Evolutionary conservation across 2,329 filamentous ascomycete species (phyloP).

Genomic region (Aspergillus oerlinghausenensis): DNA sequence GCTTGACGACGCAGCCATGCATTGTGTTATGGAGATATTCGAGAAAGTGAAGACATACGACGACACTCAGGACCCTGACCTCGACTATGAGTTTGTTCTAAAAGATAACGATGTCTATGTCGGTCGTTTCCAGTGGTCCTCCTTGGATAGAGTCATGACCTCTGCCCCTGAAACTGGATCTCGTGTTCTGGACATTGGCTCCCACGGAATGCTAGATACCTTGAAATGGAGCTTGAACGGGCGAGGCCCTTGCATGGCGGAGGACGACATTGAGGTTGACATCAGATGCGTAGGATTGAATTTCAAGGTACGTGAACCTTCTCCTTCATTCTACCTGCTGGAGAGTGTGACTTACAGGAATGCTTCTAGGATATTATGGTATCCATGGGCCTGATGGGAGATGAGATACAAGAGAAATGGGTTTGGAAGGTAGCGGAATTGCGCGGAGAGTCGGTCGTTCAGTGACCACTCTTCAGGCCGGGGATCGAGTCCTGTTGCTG

Average conservation of each 20-base stretch:
- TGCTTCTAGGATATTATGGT: slow-evolving; percentile 16
- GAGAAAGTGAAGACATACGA: no score
- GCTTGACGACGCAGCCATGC: no score
- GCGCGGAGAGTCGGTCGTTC: slow-evolving; percentile 30
- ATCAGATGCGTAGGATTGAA: slow-evolving; percentile 12
- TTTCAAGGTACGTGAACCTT: neutral
- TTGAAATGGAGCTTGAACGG: no score
- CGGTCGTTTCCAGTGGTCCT: no score
- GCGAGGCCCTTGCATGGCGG: slow-evolving; percentile 13
- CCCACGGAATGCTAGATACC: slow-evolving; percentile 9
- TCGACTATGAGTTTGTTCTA: no score
- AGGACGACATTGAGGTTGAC: slow-evolving; percentile 25
- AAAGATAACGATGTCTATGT: no score
- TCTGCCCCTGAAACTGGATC: no score
- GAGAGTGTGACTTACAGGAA: neutral
- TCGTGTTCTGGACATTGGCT: no score
- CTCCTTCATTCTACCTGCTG: neutral
- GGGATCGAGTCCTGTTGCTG: slow-evolving; percentile 35
- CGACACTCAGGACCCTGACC: no score
- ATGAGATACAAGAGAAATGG: slow-evolving; percentile 30
- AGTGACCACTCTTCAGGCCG: slow-evolving; percentile 31
- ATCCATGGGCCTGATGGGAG: slow-evolving; percentile 10
- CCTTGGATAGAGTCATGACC: no score
- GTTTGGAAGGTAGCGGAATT: slow-evolving; percentile 40
- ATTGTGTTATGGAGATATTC: no score